Percentiles rank a stretch among this genome's conserved stretches.
These are phyloP conservation scores for Silene uniflora DNA, from an alignment of 148 eudicot species.

Conservation along the genomic window DNA sequence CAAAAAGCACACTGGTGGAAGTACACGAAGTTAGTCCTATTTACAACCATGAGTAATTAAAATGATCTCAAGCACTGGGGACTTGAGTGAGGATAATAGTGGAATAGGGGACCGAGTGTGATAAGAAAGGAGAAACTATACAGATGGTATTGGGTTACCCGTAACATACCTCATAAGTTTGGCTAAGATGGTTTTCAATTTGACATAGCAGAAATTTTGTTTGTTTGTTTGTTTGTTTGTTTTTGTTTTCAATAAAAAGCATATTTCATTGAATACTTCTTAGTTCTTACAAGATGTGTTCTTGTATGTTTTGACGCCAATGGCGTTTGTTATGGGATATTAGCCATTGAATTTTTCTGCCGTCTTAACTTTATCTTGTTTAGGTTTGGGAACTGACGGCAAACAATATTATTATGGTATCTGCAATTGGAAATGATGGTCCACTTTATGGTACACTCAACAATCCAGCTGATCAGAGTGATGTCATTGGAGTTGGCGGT, in stretches of 20 bases:
- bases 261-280: not conserved
- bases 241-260: not conserved
- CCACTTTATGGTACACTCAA: conserved; percentile 96
- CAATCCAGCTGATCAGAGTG: conserved; percentile 99
- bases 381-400: conserved; percentile 99
- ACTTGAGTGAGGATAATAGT: not conserved
- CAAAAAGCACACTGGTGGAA: not conserved
- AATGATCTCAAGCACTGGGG: not conserved
- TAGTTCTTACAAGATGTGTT: not conserved
- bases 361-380: conserved; percentile 5
- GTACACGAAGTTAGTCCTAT: not conserved
- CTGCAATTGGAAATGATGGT: conserved; percentile 98
- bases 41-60: not conserved
- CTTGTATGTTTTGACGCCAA: not conserved
- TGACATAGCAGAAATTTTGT: not conserved
- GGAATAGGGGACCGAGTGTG: not conserved
- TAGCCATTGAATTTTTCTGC: not conserved
- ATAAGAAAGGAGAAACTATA: not conserved
- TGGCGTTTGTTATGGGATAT: conserved; percentile 3
- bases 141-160: not conserved
- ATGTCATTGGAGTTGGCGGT: conserved; percentile 99
- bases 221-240: not conserved
- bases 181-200: not conserved
- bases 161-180: not conserved
- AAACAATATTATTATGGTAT: conserved; percentile 94